Evolutionary conservation across 2,329 filamentous ascomycete genomes (phyloP).

Genomic region (Stachybotrys echinatus): DNA sequence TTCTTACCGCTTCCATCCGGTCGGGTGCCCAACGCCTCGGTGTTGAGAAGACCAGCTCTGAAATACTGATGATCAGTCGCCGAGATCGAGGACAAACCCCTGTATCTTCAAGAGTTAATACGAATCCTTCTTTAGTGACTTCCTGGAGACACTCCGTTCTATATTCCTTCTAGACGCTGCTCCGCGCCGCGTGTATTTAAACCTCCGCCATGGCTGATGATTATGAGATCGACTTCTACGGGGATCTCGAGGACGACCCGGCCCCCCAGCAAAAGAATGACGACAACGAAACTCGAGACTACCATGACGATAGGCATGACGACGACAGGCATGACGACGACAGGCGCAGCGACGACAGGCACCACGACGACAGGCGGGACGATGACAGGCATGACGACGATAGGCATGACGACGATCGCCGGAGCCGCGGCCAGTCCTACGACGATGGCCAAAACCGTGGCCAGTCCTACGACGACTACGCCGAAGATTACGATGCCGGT

Average conservation of each 20-base stretch:
- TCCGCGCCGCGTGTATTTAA: slow-evolving; percentile 8
- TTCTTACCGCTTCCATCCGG: slow-evolving; percentile 1
- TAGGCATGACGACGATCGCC: slow-evolving; percentile 16
- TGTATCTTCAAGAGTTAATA: slow-evolving; percentile 22
- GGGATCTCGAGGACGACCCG: slow-evolving; percentile 48
- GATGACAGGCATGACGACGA: slow-evolving; percentile 13
- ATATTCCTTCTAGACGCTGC: slow-evolving; percentile 9
- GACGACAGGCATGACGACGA: slow-evolving; percentile 19
- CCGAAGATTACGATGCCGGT: slow-evolving; percentile 29
- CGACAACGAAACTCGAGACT: slow-evolving; percentile 28
- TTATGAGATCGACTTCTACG: slow-evolving; percentile 70
- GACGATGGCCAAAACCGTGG: slow-evolving; percentile 33
- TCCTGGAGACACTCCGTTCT: slow-evolving; percentile 4
- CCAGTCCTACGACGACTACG: slow-evolving; percentile 26
- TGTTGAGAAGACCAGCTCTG: not conserved
- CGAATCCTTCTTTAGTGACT: slow-evolving; percentile 10
- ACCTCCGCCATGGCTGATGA: slow-evolving; percentile 56
- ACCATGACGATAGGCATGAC: slow-evolving; percentile 9
- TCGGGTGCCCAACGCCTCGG: slow-evolving; percentile 2
- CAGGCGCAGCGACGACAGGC: slow-evolving; percentile 34
- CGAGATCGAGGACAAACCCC: slow-evolving; percentile 15
- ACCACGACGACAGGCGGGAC: slow-evolving; percentile 31
- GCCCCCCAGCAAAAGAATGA: slow-evolving; percentile 26
- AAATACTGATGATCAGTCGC: slow-evolving; percentile 18
- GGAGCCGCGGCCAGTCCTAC: not conserved